A percentile compares a stretch with the other conserved stretches of the same genome.
These are phyloP conservation scores for Marasmius tenuissimus DNA, from an alignment of 1,284 basidiomycete species.

Conservation along the genomic window DNA sequence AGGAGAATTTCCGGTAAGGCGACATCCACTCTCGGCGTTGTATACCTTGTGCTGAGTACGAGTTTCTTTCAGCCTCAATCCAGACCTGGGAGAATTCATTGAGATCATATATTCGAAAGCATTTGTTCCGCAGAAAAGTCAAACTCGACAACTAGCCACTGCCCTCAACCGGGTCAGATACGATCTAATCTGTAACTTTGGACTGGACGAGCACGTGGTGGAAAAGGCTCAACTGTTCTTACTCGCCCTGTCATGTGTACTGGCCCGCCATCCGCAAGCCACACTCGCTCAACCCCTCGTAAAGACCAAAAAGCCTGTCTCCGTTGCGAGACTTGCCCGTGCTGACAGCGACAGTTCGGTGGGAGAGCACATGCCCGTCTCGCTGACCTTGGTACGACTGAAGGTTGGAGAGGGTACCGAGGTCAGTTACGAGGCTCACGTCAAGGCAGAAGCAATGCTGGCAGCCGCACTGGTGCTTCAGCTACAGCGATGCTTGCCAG, in stretches of 20 bases:
- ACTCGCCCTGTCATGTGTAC: constrained; percentile 36
- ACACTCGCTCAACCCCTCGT: constrained; percentile 29
- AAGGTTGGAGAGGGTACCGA: constrained; percentile 26
- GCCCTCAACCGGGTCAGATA: constrained; percentile 29
- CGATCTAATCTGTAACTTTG: constrained; percentile 17
- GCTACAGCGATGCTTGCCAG: constrained; percentile 35
- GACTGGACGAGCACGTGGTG: constrained; percentile 24
- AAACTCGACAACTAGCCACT: constrained; percentile 37
- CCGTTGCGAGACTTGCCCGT: too few species aligned
- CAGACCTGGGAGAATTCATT: constrained; percentile 49
- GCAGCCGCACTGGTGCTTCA: constrained; percentile 41
- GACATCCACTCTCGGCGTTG: not conserved
- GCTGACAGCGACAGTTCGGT: too few species aligned
- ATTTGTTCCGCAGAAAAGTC: constrained; percentile 46
- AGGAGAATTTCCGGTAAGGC: constrained; percentile 45
- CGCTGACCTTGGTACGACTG: constrained; percentile 39
- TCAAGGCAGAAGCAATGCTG: constrained; percentile 44
- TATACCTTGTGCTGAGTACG: not conserved
- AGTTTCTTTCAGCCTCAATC: constrained; percentile 36
- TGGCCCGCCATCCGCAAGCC: constrained; percentile 36
- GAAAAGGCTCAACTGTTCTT: constrained; percentile 31
- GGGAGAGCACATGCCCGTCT: constrained; percentile 29
- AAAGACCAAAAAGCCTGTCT: too few species aligned
- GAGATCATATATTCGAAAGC: constrained; percentile 46
- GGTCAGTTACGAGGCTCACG: constrained; percentile 43